Evolutionary conservation across 192 early-diverging fungal genomes (phyloP).

Genomic region (Tieghemiomyces parasiticus): DNA sequence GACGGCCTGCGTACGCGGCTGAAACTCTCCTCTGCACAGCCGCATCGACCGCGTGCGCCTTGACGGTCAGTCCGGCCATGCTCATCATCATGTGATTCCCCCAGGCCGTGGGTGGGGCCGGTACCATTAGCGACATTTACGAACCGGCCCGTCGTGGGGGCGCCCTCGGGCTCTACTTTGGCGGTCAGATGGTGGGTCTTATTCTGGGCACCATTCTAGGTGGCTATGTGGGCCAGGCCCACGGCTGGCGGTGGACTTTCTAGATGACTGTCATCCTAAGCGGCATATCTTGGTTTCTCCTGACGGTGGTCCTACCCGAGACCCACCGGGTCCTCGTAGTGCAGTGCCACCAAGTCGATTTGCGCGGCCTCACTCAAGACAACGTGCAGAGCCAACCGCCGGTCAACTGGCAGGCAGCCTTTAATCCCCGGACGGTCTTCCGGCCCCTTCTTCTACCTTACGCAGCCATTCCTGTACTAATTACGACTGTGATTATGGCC

Average conservation of each 20-base stretch:
- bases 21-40: constrained; percentile 18
- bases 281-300: constrained; percentile 27
- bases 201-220: constrained; percentile 34
- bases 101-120: constrained; percentile 29
- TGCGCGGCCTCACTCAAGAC: constrained; percentile 10
- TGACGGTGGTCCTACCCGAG: constrained; percentile 38
- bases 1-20: not conserved
- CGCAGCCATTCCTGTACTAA: not conserved
- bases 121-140: constrained; percentile 34
- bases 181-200: constrained; percentile 32
- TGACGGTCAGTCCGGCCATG: constrained; percentile 18
- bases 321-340: constrained; percentile 29
- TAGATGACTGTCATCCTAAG: constrained; percentile 37
- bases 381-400: not conserved
- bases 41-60: constrained; percentile 28
- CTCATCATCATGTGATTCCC: constrained; percentile 27
- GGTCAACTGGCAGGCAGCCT: not conserved
- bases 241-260: constrained; percentile 38
- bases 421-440: not conserved
- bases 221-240: constrained; percentile 26
- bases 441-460: not conserved
- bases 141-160: constrained; percentile 29
- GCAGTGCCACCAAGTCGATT: constrained; percentile 15
- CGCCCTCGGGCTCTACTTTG: constrained; percentile 33
- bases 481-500: not conserved